Evolutionary conservation across 371 early-diverging fungal genomes (phyloP), one percentile per base, ranked within the genome.

Genomic region (Mucor racemosus): DNA sequence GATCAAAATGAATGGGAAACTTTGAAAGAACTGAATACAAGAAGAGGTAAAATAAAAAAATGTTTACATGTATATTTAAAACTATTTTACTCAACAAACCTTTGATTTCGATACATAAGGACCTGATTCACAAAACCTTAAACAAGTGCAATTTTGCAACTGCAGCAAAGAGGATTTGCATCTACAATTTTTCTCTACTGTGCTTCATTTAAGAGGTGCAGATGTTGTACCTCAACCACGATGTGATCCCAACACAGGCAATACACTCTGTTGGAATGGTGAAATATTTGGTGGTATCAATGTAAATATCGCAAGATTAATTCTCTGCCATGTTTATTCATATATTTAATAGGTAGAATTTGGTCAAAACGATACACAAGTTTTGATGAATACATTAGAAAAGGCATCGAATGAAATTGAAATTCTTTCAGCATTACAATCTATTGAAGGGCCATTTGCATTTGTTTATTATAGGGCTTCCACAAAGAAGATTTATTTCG

Each of bases 241-340:
- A 11, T 73, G 46, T 67, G 81, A 36, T 42, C 40, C 38, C 39
- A 31, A 40, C 5, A 65, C 78, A 4, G 87, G 86, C 6, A 84
- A 90, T 68, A 68, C 90, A 5, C 73, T 95, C 10, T 87, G 91
- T 69, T 94, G 91, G 92, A 94, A 94, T 67, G 94, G 94, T 34
- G 94, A 94, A 66, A 81, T 92, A n/a, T 94, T 92, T 82, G 86
- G 80, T 62, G 94, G 92, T 1, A 71, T 92, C 5, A 65, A 78
- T 17, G 86, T 91, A 55, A 42, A 17, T 58, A 11, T n/a, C 39
- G n/a, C 14, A 10, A 21, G 54, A 21, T 17, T 21, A n/a, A 10
- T 13, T 14, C 5, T 33, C 13, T 42, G 15, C 31, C n/a, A 36
- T 14, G 1, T 36, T 41, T 19, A 34, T 15, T 34, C 7, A 19